These are phyloP conservation scores for Cordia subcordata DNA, from an alignment of 257 asterid species.

Conservation along the genomic window DNA sequence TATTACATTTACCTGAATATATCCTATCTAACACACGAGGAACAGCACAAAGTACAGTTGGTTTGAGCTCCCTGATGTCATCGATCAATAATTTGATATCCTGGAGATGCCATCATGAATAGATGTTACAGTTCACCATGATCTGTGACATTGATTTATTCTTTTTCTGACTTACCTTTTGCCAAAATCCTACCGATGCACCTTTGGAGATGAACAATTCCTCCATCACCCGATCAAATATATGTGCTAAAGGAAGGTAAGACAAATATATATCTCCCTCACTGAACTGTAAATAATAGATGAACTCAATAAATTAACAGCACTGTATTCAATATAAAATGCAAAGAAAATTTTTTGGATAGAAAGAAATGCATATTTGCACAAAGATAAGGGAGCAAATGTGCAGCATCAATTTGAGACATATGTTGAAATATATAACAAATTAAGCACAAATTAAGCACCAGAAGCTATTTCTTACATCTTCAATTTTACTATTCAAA, in stretches of 20 bases:
- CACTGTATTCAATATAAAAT: neutral
- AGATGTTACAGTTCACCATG: neutral
- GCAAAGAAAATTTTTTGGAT: neutral
- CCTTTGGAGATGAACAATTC: slow-evolving; percentile 69
- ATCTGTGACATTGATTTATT: neutral
- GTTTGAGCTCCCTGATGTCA: slow-evolving; percentile 76
- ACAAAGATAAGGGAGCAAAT: neutral
- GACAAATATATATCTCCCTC: slow-evolving; percentile 65
- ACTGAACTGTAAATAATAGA: slow-evolving; percentile 41
- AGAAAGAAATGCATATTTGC: neutral
- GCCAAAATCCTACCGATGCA: slow-evolving; percentile 86
- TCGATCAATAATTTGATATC: slow-evolving; percentile 58
- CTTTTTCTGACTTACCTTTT: slow-evolving; percentile 35
- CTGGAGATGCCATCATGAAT: slow-evolving; percentile 26
- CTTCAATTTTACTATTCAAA: neutral
- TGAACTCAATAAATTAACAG: neutral
- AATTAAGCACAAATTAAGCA: neutral
- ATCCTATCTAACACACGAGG: slow-evolving; percentile 85
- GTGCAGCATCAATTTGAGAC: neutral
- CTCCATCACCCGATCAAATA: slow-evolving; percentile 77
- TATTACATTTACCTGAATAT: slow-evolving; percentile 46
- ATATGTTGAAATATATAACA: neutral
- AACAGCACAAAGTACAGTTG: slow-evolving; percentile 60
- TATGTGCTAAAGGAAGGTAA: slow-evolving; percentile 82
- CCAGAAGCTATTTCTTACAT: neutral